These are phyloP conservation scores for Candida easanensis DNA, from an alignment of 805 yeast genomes.

Conservation along the genomic window DNA sequence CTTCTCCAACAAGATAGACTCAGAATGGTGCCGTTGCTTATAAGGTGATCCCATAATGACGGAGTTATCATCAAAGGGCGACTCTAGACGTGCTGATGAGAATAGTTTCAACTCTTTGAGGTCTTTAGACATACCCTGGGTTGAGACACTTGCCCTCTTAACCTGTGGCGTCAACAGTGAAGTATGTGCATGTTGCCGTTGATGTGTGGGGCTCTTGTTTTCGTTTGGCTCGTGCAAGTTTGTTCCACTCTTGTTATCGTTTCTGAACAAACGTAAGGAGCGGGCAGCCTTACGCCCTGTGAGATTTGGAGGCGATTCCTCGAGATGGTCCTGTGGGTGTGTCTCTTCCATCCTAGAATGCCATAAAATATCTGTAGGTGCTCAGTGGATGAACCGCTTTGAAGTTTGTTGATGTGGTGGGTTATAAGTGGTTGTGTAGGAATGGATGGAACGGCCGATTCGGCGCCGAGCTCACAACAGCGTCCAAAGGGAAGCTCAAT, in stretches of 20 bases:
- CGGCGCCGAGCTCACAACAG: too few relatives aligned
- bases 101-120: conserved; percentile 12
- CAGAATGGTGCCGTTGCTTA: conserved; percentile 13
- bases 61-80: conserved; percentile 10
- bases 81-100: conserved; percentile 9
- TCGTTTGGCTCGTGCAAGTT: conserved; percentile 8
- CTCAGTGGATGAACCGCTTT: neutral
- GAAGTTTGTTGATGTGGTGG: neutral
- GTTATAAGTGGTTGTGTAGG: too few relatives aligned
- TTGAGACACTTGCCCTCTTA: conserved; percentile 11
- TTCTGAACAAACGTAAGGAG: conserved; percentile 51
- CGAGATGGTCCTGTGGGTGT: conserved; percentile 7
- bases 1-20: neutral
- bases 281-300: conserved; percentile 59
- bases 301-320: conserved; percentile 17
- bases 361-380: conserved; percentile 1
- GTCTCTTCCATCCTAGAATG: conserved; percentile 5
- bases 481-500: too few relatives aligned
- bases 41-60: neutral
- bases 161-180: neutral
- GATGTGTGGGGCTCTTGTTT: conserved; percentile 6
- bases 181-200: conserved; percentile 5
- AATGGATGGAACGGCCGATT: too few relatives aligned
- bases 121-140: conserved; percentile 1
- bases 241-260: conserved; percentile 26